Percentiles rank a stretch among this genome's conserved stretches.
phyloP scores from a whole-genome alignment of 768 basidiomycete species.

The Melanogaster broomeanus region DNA sequence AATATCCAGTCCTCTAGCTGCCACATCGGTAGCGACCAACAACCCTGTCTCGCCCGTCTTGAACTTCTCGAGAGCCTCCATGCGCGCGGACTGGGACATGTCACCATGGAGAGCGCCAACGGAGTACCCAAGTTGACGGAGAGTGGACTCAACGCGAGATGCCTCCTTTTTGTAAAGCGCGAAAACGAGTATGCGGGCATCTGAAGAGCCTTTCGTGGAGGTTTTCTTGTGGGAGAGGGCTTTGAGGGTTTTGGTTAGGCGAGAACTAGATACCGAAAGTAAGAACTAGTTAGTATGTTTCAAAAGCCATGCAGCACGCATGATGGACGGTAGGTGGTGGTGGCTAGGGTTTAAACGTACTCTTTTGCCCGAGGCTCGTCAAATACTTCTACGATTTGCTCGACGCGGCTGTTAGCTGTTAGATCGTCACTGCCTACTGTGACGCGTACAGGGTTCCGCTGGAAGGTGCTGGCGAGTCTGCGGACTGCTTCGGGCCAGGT shows the following conservation, averaged over 20 bases:
- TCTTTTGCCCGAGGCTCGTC: slow-evolving; percentile 86
- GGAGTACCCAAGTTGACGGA: slow-evolving; percentile 71
- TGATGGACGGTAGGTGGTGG: neutral
- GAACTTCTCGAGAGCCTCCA: slow-evolving; percentile 86
- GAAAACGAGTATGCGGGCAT: slow-evolving; percentile 84
- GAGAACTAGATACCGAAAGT: slow-evolving; percentile 43
- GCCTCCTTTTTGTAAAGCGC: slow-evolving; percentile 98
- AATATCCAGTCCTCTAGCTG: slow-evolving; percentile 95
- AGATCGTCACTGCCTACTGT: slow-evolving; percentile 96
- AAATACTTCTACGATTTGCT: slow-evolving; percentile 90
- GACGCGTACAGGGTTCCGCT: slow-evolving; percentile 79
- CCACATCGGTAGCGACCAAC: slow-evolving; percentile 96
- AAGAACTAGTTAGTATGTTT: neutral
- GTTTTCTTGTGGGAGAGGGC: slow-evolving; percentile 61
- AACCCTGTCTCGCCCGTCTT: slow-evolving; percentile 77
- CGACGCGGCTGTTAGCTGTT: slow-evolving; percentile 91
- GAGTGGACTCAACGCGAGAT: slow-evolving; percentile 80
- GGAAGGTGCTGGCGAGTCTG: slow-evolving; percentile 85
- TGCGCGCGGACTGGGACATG: slow-evolving; percentile 80
- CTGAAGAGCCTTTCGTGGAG: slow-evolving; percentile 46
- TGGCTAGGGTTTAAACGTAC: slow-evolving; percentile 43
- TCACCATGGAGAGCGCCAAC: slow-evolving; percentile 91
- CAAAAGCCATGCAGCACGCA: neutral
- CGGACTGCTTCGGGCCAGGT: slow-evolving; percentile 98
- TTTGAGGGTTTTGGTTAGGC: slow-evolving; percentile 58